Evolutionary conservation across 352 stramenopile genomes (phyloP).

Genomic region (Phytophthora litchii): DNA sequence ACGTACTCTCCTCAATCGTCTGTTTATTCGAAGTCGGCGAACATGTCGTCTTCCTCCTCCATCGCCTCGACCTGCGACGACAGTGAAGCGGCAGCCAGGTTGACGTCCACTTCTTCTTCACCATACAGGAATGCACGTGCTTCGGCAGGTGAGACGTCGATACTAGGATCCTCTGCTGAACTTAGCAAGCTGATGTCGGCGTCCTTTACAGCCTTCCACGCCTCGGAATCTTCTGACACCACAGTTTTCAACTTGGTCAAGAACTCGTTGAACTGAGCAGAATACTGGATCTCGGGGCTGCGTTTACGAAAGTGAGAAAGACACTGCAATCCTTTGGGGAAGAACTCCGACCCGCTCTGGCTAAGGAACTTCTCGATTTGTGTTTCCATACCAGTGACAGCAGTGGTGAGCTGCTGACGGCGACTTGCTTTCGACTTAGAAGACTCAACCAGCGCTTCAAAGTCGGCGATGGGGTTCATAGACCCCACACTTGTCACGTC

Average conservation of each 20-base stretch:
- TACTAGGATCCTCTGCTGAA: constrained; percentile 57
- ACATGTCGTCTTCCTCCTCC: constrained; percentile 82
- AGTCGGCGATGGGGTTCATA: constrained; percentile 87
- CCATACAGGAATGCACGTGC: constrained; percentile 66
- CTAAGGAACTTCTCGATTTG: constrained; percentile 71
- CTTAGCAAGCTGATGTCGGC: constrained; percentile 67
- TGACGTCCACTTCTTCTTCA: constrained; percentile 58
- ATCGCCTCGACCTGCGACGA: constrained; percentile 67
- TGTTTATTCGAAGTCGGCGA: constrained; percentile 80
- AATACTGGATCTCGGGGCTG: constrained; percentile 74
- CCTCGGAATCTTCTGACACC: constrained; percentile 50
- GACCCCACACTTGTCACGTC: constrained; percentile 75
- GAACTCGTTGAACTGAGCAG: constrained; percentile 79
- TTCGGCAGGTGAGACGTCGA: constrained; percentile 53
- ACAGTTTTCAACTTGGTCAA: constrained; percentile 55
- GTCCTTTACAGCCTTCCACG: constrained; percentile 61
- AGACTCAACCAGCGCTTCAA: constrained; percentile 69
- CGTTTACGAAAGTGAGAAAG: constrained; percentile 73
- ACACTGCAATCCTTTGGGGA: constrained; percentile 73
- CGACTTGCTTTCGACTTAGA: constrained; percentile 52
- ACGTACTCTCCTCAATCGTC: neutral
- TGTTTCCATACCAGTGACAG: constrained; percentile 71
- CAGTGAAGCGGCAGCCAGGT: constrained; percentile 51
- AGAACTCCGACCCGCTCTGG: constrained; percentile 54
- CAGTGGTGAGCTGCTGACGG: constrained; percentile 42